A percentile compares a stretch with the other conserved stretches of the same genome.
Evolutionary conservation across 306 rosid species (phyloP).

Genomic region (Fragaria nilgerrensis): DNA sequence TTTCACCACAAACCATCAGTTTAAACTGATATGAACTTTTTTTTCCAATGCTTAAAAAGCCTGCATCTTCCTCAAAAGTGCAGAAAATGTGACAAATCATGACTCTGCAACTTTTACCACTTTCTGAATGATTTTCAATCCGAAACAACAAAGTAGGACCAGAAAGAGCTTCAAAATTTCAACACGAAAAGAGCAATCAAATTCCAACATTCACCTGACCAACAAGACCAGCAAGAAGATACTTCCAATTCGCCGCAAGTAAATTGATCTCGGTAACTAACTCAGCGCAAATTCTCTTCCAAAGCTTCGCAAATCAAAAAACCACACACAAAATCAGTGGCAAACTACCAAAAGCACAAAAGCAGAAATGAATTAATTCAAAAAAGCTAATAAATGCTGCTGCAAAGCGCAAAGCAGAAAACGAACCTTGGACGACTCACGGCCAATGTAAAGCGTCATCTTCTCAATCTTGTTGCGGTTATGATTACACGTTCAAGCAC

Average conservation of each 20-base stretch:
- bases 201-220: conserved; percentile 46
- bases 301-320: conserved; percentile 47
- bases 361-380: background rate
- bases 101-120: conserved; percentile 27
- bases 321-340: background rate
- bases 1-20: background rate
- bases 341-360: conserved; percentile 19
- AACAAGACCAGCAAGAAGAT: conserved; percentile 75
- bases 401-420: background rate
- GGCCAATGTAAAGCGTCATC: conserved; percentile 92
- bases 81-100: conserved; percentile 26
- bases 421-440: conserved; percentile 90
- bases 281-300: conserved; percentile 78
- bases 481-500: conserved; percentile 34
- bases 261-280: conserved; percentile 73
- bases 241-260: conserved; percentile 80
- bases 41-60: conserved; percentile 12
- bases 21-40: conserved; percentile 18
- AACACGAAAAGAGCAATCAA: background rate
- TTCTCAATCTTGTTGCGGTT: conserved; percentile 28
- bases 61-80: conserved; percentile 29
- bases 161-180: background rate
- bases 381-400: conserved; percentile 14
- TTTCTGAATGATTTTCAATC: conserved; percentile 7
- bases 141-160: background rate